Base-by-base conservation (phyloP, 2,329 filamentous ascomycete species). In the Aspergillus sp. region DNA sequence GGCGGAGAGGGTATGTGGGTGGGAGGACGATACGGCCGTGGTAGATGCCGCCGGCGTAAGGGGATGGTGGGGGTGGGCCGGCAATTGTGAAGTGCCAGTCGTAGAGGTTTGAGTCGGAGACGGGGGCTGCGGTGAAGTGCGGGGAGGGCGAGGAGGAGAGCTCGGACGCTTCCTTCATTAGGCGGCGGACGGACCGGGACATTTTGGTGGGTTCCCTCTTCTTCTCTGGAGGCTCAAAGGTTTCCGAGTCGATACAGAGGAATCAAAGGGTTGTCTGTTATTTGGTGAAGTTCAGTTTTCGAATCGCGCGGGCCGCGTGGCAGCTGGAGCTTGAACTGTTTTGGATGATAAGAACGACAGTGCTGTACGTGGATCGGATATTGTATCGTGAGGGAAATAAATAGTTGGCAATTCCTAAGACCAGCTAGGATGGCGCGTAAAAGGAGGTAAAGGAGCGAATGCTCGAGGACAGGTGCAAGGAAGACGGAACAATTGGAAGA, bases 71-170 rank as follows among this genome's bases (percentile, higher is more conserved):
- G 0, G 94, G 94, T 0, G 94, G 93, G 0, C 95, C 95, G 55
- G 90, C 88, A n/a, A 99, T 84, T 0, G 95, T 99, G 80, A 98
- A 99, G 82, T 99, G 95, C 95, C 95, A 99, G 79, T 98, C 93
- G 80, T 97, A 97, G 57, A 99, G 88, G 78, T 98, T 93, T 34
- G 87, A 84, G 74, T 98, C 94, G 64, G 94, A 87, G 45, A 80
- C 76, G 0, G 95, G 95, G 4, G 89, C 84, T 46, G 94, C 95
- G 69, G 90, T 87, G 79, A 94, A 96, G 80, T 97, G 92, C 57
- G 91, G 83, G 2, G 92, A 95, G 4, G 94, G 92, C 43, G 90
- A 85, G 61, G 83, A 84, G 63, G 91, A 88, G 59, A 99, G 87
- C 76, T 98, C 95, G 62, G 90, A 85, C 61, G 94, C 93, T 87